Evolutionary conservation across 352 stramenopile species (phyloP), one percentile per base, ranked within the genome.

Genomic region (Pythium vanterpoolii): DNA sequence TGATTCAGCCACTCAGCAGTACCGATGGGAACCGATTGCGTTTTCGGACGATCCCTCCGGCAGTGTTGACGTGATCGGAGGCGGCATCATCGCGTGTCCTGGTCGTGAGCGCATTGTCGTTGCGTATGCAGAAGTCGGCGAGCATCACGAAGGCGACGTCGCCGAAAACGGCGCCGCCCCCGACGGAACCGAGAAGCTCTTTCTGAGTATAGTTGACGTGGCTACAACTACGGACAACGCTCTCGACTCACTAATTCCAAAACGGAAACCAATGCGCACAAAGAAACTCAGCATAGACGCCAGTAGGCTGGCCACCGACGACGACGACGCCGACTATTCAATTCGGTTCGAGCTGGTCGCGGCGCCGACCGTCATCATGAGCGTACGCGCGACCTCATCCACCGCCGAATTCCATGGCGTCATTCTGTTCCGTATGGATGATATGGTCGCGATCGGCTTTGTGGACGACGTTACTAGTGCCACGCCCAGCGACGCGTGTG

Each of bases 391-490:
- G n/a, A 34, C 56, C n/a, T 66, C 68, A n/a, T 33, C 26, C 4
- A 19, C 5, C 8, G 18, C 33, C 3, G 43, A 74, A 8, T 91
- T 91, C 47, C 61, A 78, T 23, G 83, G 83, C 18, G 74, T 90
- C 21, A 66, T 92, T 31, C 56, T 89, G 36, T 92, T 86, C 48
- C 74, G 70, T 13, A 66, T 60, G 11, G 78, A 87, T 31, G 74
- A 69, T 13, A 75, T 90, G 68, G 60, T 76, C 30, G 79, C 74
- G 23, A 86, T 92, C 55, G 83, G 83, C 13, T 90, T 74, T 31
- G 60, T 88, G 24, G 71, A 85, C 21, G 77, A 75, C 34, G 9
- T 16, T 36, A 64, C 5, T 18, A 52, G 9, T 9, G 19, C 13
- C 5, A 46, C 62, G n/a, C 48, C 27, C 38, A 39, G 27, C 26